A percentile compares a stretch with the other conserved stretches of the same genome.
These are phyloP conservation scores for Sophora flavescens DNA, from an alignment of 306 rosid genomes.

Conservation along the genomic window DNA sequence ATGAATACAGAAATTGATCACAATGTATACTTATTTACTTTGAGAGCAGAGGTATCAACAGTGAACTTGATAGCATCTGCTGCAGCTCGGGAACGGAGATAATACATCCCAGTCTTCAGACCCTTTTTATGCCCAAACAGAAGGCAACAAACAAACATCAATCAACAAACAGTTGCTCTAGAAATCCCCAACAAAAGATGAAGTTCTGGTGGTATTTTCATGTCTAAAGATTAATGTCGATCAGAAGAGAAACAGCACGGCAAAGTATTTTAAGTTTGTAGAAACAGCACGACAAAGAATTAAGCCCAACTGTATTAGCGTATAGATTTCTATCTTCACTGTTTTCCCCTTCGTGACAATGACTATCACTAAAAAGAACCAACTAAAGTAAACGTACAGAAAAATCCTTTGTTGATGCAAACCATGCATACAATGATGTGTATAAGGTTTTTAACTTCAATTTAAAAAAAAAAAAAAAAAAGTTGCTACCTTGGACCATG, in stretches of 20 bases:
- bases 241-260: not conserved
- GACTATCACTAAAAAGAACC: too few species aligned
- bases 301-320: not conserved
- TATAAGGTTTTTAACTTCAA: not conserved
- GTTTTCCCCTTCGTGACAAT: not conserved
- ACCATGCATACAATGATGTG: not conserved
- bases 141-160: not conserved
- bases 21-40: slow-evolving; percentile 46
- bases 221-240: not conserved
- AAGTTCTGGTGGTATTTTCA: not conserved
- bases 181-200: not conserved
- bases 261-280: not conserved
- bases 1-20: not conserved
- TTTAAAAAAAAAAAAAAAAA: too few species aligned
- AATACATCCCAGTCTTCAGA: slow-evolving; percentile 88
- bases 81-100: slow-evolving; percentile 80
- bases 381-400: too few species aligned
- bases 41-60: slow-evolving; percentile 70
- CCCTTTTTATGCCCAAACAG: slow-evolving; percentile 59
- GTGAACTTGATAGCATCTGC: slow-evolving; percentile 90
- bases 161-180: slow-evolving; percentile 5
- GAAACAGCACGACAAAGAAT: not conserved
- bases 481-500: slow-evolving; percentile 79
- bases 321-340: not conserved
- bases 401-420: not conserved